These are phyloP conservation scores for Trichophyton benhamiae DNA, from an alignment of 2,329 filamentous ascomycete species.

Conservation along the genomic window DNA sequence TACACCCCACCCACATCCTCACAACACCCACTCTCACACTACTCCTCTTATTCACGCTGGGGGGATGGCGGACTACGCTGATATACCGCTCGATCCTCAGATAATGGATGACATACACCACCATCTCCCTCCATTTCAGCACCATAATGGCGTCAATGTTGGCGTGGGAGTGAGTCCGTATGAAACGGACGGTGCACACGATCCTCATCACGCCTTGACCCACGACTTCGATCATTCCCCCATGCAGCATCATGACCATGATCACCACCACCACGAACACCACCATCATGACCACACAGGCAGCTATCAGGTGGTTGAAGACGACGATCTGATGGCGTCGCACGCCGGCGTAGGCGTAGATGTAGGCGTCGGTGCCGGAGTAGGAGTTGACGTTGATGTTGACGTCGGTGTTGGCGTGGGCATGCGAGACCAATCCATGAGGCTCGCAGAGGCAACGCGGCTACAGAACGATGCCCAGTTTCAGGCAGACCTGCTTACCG, in stretches of 20 bases:
- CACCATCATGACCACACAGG: conserved; percentile 27
- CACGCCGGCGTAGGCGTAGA: background rate
- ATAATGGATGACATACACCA: conserved; percentile 45
- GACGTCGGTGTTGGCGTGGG: conserved; percentile 17
- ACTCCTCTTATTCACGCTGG: conserved; percentile 27
- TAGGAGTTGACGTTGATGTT: background rate
- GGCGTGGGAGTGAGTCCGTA: conserved; percentile 17
- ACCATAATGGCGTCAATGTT: conserved; percentile 27
- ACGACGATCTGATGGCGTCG: conserved; percentile 28
- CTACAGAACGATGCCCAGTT: conserved; percentile 29
- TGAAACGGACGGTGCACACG: conserved; percentile 16
- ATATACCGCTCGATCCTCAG: conserved; percentile 49
- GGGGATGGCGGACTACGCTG: conserved; percentile 32
- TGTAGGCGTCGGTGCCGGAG: background rate
- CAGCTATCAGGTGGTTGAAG: conserved; percentile 31
- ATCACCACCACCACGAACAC: conserved; percentile 21
- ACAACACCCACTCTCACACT: conserved; percentile 6
- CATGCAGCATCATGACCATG: conserved; percentile 27
- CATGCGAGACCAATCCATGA: conserved; percentile 28
- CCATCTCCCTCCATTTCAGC: conserved; percentile 31
- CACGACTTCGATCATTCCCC: conserved; percentile 27
- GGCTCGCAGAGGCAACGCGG: conserved; percentile 26
- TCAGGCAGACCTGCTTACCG: conserved; percentile 29
- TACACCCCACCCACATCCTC: background rate
- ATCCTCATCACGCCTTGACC: conserved; percentile 22